Conservation (phyloP, 495 filamentous ascomycete species). For the Aspergillus diversus region DNA sequence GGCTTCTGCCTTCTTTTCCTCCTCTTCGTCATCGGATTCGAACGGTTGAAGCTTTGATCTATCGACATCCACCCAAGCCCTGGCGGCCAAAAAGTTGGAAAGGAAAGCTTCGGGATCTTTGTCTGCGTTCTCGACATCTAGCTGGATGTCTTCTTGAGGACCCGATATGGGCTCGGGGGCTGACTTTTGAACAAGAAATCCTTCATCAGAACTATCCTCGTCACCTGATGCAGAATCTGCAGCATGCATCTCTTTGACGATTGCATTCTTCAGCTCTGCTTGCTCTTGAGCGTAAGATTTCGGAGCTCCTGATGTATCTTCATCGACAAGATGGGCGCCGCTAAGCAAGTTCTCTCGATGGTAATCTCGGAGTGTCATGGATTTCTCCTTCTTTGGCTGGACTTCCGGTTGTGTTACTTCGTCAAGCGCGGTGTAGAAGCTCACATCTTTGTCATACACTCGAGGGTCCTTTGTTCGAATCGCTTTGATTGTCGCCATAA, state of each 20-base stretch:
- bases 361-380: slow-evolving; percentile 87
- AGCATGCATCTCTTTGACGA: slow-evolving; percentile 80
- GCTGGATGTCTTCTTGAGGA: slow-evolving; percentile 52
- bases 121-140: slow-evolving; percentile 77
- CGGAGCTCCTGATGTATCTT: slow-evolving; percentile 48
- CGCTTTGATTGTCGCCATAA: slow-evolving; percentile 79
- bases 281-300: slow-evolving; percentile 86
- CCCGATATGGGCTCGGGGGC: slow-evolving; percentile 36
- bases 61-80: slow-evolving; percentile 79
- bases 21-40: slow-evolving; percentile 90
- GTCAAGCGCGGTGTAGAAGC: slow-evolving; percentile 73
- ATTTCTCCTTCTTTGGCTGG: slow-evolving; percentile 69
- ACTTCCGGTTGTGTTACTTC: slow-evolving; percentile 34
- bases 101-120: slow-evolving; percentile 89
- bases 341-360: slow-evolving; percentile 82
- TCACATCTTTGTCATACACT: slow-evolving; percentile 78
- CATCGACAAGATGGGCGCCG: slow-evolving; percentile 60
- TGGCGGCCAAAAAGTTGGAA: slow-evolving; percentile 83
- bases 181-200: slow-evolving; percentile 68
- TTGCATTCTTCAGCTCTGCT: slow-evolving; percentile 71
- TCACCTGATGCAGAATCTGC: slow-evolving; percentile 52
- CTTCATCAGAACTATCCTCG: slow-evolving; percentile 67
- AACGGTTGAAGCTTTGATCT: slow-evolving; percentile 69
- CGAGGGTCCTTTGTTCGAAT: slow-evolving; percentile 88
- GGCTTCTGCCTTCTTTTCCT: slow-evolving; percentile 77